These are phyloP conservation scores for Saturnispora diversa DNA, from an alignment of 805 yeast species.

Conservation along the genomic window DNA sequence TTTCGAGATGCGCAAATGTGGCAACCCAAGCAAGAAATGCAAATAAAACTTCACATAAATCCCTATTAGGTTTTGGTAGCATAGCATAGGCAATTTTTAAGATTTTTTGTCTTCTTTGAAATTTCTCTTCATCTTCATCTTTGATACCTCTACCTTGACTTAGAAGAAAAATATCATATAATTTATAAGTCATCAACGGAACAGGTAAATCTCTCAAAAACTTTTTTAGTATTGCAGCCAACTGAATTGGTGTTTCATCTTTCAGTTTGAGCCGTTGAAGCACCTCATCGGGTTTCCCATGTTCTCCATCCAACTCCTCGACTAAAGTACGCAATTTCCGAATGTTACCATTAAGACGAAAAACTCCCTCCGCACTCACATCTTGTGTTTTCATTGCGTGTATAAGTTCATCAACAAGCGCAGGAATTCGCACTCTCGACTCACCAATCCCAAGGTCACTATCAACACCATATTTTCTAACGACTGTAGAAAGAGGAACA, in stretches of 20 bases:
- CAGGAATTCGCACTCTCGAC: conserved; percentile 68
- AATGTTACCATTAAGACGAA: conserved; percentile 93
- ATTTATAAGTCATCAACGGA: conserved; percentile 69
- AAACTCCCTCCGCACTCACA: conserved; percentile 92
- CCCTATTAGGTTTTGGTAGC: conserved; percentile 76
- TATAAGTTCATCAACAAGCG: conserved; percentile 78
- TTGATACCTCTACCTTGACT: conserved; percentile 42
- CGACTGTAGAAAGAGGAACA: conserved; percentile 58
- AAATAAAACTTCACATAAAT: conserved; percentile 75
- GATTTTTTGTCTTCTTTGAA: conserved; percentile 40
- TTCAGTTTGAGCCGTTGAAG: conserved; percentile 47
- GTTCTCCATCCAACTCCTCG: conserved; percentile 59
- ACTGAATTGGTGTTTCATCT: conserved; percentile 75
- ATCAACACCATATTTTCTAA: conserved; percentile 67
- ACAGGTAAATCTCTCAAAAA: conserved; percentile 89
- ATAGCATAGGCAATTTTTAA: conserved; percentile 62
- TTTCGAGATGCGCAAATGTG: conserved; percentile 88
- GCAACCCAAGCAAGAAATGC: conserved; percentile 92
- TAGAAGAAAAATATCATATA: conserved; percentile 73
- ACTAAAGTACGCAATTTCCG: conserved; percentile 67
- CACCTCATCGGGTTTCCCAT: conserved; percentile 49
- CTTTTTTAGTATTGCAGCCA: conserved; percentile 87
- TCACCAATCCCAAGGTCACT: conserved; percentile 83
- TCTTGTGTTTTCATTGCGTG: conserved; percentile 82
- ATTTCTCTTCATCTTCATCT: conserved; percentile 10